These are phyloP conservation scores for Stagonosporopsis vannaccii DNA, from an alignment of 2,329 filamentous ascomycete species.

Conservation along the genomic window DNA sequence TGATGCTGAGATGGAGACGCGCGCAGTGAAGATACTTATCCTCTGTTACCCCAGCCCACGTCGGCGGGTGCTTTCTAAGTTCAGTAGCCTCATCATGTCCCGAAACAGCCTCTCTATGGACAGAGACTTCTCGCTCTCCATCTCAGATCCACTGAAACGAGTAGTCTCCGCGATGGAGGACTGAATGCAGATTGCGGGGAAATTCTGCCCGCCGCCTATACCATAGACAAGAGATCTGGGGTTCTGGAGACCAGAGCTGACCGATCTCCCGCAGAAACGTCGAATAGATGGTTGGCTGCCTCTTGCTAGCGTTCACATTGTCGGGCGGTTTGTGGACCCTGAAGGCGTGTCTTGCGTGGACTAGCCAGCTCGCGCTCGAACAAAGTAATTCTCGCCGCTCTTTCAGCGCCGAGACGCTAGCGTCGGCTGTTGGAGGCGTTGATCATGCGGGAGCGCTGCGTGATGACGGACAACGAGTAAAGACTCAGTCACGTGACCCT, in stretches of 20 bases:
- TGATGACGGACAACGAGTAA: slow-evolving; percentile 23
- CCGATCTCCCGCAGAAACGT: slow-evolving; percentile 16
- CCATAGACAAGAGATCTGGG: slow-evolving; percentile 19
- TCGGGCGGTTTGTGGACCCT: slow-evolving; percentile 23
- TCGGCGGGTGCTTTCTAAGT: slow-evolving; percentile 13
- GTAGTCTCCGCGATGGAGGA: slow-evolving; percentile 21
- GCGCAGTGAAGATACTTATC: slow-evolving; percentile 20
- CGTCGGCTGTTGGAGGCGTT: slow-evolving; percentile 16
- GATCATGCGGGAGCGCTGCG: slow-evolving; percentile 28
- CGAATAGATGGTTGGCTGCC: slow-evolving; percentile 35
- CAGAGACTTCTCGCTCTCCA: slow-evolving; percentile 27
- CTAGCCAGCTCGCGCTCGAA: slow-evolving; percentile 20
- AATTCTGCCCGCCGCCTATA: slow-evolving; percentile 37
- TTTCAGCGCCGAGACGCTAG: slow-evolving; percentile 7
- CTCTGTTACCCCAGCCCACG: slow-evolving; percentile 33
- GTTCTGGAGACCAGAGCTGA: slow-evolving; percentile 31
- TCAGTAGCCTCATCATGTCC: slow-evolving; percentile 6
- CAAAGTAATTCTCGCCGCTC: slow-evolving; percentile 41
- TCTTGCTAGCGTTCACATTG: slow-evolving; percentile 23
- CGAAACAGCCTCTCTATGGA: slow-evolving; percentile 9
- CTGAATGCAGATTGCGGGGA: slow-evolving; percentile 31
- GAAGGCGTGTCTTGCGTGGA: slow-evolving; percentile 20
- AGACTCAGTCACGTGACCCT: slow-evolving; percentile 20
- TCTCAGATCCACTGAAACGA: slow-evolving; percentile 28
- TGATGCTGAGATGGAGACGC: slow-evolving; percentile 7